Base-by-base conservation (phyloP, 2,329 filamentous ascomycete genomes). In the Trichophyton mentagrophytes region DNA sequence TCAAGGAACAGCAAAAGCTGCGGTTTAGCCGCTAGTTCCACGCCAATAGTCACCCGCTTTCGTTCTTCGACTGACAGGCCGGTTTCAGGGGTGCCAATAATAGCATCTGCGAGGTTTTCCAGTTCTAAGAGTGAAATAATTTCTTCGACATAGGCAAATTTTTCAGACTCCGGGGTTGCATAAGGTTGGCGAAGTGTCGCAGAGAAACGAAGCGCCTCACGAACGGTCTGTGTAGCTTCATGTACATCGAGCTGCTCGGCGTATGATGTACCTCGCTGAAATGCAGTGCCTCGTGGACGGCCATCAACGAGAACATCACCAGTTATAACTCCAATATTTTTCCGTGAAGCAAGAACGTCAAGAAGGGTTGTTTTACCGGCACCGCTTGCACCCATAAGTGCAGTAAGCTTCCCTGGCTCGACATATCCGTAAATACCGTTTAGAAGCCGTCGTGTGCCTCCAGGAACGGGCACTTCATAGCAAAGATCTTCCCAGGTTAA, bases 21-120 rank as follows among this genome's bases (percentile, higher is more conserved):
- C 6, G 92, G 92, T 77, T 93, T 96, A 5, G 92, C 92, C 47
- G 90, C 91, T 22, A 97, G 81, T 72, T 97, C 92, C n/a, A 97
- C 91, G 74, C 90, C 92, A 64, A 97, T 96, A 0, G 91, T 96
- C 5, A 96, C 80, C 68, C 90, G 88, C 71, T 85, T 85, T n/a
- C 83, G 79, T 70, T 86, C 83, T 69, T 85, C 83, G 25, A 82
- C 80, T 59, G 82, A 82, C 46, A 83, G 74, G 76, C 80, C 72
- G 78, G 95, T 89, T 64, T 91, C 90, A 4, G 89, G 89, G 30
- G 95, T 87, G 79, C 91, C 92, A 60, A 96, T 89, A 51, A 96
- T 80, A 15, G 91, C 91, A 71, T 95, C 90, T 13, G 91, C 90
- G 67, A 93, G 95, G 59, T 89, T 83, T 65, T 90, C 81, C 89